Evolutionary conservation across 2,329 filamentous ascomycete genomes (phyloP), one percentile per base, ranked within the genome.

Genomic region (Apiospora saccharicola): DNA sequence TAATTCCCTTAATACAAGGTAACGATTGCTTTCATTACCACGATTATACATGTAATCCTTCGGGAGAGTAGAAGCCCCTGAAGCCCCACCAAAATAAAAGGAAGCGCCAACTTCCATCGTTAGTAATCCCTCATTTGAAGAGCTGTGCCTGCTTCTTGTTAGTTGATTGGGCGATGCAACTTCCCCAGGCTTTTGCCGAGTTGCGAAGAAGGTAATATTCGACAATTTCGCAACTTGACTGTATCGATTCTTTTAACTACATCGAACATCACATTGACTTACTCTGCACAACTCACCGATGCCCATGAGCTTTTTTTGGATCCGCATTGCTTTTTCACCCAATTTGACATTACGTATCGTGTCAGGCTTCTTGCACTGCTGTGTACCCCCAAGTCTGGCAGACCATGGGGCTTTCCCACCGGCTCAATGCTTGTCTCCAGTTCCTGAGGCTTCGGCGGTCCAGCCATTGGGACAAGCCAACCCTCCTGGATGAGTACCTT

Each of bases 401-500:
- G 26, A 71, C 68, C 69, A 88, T 88, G 86, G 83, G 83, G 67
- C 75, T 88, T 70, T 82, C 89, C 16, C 53, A 16, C 53, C 53
- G 53, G 14, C 30, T 37, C 5, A 22, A 37, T 61, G 53, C 7
- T 19, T 22, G 8, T 7, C 53, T 61, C 72, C 76, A 78, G 44
- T 79, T 76, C 70, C 78, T 89, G 72, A 84, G 85, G 80, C 83
- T 89, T 61, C 85, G 86, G 73, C 86, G 87, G 72, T 78, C 80
- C 68, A 82, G 81, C 74, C 73, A 80, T 71, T 89, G 86, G 86
- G 85, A 88, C 71, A 83, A 81, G 13, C 85, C 83, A 53, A 89
- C 86, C 64, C 77, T 90, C 43, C 83, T 92, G 69, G 90, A 93
- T 80, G 88, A 90, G 75, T 79, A 95, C 49, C 83, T 95, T 73